Evolutionary conservation across 2,329 filamentous ascomycete genomes (phyloP), one percentile per base, ranked within the genome.

Genomic region (Scedosporium boydii): DNA sequence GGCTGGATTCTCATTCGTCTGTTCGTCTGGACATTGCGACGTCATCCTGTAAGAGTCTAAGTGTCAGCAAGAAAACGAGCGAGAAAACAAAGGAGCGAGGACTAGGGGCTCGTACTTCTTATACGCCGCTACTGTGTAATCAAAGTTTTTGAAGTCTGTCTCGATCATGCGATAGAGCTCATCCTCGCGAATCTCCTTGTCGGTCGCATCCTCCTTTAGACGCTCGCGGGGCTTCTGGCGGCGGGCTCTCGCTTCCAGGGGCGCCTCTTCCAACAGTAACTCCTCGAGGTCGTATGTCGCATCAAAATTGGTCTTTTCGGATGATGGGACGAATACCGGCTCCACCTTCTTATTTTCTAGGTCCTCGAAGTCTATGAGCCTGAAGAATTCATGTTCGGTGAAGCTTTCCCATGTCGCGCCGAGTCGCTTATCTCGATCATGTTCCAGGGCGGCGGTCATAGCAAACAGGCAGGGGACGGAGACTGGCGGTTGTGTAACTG

Each of bases 261-360:
- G 95, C 12, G 95, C 95, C 73, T 99, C 95, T 74, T 99, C 95
- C 55, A 99, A 76, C 1, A 99, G 77, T 21, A 99, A 75, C 73
- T 99, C 95, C 72, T 99, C 95, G 59, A 99, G 78, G 74, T 99
- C 95, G 72, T 99, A 98, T 0, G 95, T 99, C 4, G 95, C 95
- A 74, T 99, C 95, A 68, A 99, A 99, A 73, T 99, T 99, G 3
- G 95, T 98, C 82, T 99, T 99, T 58, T 98, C 95, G 62, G 91
- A 93, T 0, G 93, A 96, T 0, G 95, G 95, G 21, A 89, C 84
- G 72, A 99, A 99, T 3, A 98, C 86, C 0, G 95, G 95, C 68
- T 93, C 88, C 55, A 98, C 87, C 70, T 92, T 87, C 73, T 97
- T 98, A 66, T 86, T 81, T 72, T 96, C 91, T 42, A 99, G 76